These are phyloP conservation scores for Mycena sanguinolenta DNA, from an alignment of 768 basidiomycete species.

Conservation along the genomic window DNA sequence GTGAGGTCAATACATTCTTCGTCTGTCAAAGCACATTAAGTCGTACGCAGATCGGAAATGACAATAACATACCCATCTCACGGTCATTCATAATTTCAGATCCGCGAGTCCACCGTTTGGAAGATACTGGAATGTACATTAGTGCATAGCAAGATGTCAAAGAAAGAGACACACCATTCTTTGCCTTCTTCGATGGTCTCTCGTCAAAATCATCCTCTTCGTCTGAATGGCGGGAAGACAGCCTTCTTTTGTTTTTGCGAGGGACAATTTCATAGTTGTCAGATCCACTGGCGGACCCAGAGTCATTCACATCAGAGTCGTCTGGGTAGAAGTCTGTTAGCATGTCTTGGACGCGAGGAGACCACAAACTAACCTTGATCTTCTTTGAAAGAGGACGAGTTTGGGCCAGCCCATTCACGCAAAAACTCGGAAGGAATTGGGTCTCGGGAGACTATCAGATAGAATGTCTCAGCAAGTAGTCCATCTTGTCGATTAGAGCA, in stretches of 20 bases:
- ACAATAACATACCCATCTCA: too few species aligned
- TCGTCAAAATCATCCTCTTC: neutral
- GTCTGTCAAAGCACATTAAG: too few species aligned
- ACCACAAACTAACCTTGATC: too few species aligned
- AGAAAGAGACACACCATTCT: neutral
- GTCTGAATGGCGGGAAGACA: neutral
- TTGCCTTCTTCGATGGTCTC: neutral
- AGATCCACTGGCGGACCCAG: neutral
- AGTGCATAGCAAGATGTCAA: neutral
- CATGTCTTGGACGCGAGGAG: too few species aligned
- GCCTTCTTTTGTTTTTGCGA: neutral
- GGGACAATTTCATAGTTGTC: neutral
- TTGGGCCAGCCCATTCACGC: neutral
- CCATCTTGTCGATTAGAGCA: too few species aligned
- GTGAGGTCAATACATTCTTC: neutral
- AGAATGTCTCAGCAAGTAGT: too few species aligned
- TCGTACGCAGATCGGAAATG: too few species aligned
- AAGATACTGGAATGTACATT: neutral
- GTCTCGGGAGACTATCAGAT: conserved; percentile 5
- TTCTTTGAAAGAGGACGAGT: neutral
- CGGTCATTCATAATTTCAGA: too few species aligned
- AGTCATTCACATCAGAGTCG: too few species aligned
- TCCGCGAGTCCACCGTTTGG: neutral
- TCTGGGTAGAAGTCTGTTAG: too few species aligned
- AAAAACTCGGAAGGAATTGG: conserved; percentile 1